Evolutionary conservation across 2,329 filamentous ascomycete species (phyloP).

Genomic region (Fusarium dimerum): DNA sequence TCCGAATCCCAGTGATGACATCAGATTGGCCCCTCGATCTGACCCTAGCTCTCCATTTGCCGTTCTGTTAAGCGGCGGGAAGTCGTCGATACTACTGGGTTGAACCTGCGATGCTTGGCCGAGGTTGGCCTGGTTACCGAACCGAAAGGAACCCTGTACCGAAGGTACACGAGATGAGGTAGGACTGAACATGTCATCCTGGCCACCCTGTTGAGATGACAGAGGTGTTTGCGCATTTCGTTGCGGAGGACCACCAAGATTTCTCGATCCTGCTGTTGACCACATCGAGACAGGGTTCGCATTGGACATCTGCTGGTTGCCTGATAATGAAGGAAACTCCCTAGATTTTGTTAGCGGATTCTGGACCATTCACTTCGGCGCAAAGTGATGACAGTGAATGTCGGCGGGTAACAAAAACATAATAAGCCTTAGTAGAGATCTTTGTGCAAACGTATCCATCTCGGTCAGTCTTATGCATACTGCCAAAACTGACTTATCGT

Average conservation of each 20-base stretch:
- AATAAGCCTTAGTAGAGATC: too few relatives aligned
- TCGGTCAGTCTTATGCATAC: too few relatives aligned
- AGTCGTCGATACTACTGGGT: conserved; percentile 56
- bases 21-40: conserved; percentile 53
- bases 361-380: not conserved
- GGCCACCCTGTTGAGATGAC: conserved; percentile 51
- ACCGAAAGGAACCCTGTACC: conserved; percentile 54
- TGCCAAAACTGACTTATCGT: too few relatives aligned
- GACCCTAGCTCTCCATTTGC: conserved; percentile 59
- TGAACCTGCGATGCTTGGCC: conserved; percentile 49
- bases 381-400: too few relatives aligned
- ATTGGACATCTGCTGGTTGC: conserved; percentile 56
- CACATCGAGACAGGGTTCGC: conserved; percentile 55
- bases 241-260: conserved; percentile 49
- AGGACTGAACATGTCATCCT: conserved; percentile 48
- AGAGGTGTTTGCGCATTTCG: conserved; percentile 54
- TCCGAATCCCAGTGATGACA: conserved; percentile 57
- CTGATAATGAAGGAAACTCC: conserved; percentile 67
- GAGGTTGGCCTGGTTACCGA: conserved; percentile 48
- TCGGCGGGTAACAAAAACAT: too few relatives aligned
- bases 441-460: too few relatives aligned
- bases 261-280: conserved; percentile 52
- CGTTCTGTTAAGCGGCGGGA: conserved; percentile 61
- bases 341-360: conserved; percentile 40
- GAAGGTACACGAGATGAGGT: conserved; percentile 42